Percentiles rank a stretch among this genome's conserved stretches.
phyloP scores from a whole-genome alignment of 2,329 filamentous ascomycete species.

The Epichloe amarillans region DNA sequence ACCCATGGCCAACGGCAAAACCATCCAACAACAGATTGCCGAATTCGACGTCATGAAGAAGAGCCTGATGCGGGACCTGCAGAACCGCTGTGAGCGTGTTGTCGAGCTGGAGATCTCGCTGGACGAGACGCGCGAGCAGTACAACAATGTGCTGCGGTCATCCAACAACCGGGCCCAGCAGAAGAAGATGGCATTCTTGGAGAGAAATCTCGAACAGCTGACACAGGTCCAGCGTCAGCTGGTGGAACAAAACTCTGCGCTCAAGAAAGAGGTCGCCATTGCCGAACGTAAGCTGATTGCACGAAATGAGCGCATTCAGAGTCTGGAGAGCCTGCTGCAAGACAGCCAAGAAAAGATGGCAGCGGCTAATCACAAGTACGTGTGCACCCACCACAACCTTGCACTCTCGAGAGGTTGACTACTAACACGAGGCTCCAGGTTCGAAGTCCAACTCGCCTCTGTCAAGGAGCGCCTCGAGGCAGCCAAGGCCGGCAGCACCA shows the following conservation, averaged over 20 bases:
- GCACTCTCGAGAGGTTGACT: not conserved
- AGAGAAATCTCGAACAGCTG: constrained; percentile 93
- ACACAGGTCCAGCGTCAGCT: constrained; percentile 95
- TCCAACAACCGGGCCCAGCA: constrained; percentile 98
- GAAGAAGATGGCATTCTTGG: constrained; percentile 99
- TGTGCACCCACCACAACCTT: constrained; percentile 11
- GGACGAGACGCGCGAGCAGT: constrained; percentile 95
- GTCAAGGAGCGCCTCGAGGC: constrained; percentile 97
- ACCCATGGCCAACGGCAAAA: constrained; percentile 70
- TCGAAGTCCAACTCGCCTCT: constrained; percentile 90
- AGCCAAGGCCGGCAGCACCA: constrained; percentile 82
- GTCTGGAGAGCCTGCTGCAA: constrained; percentile 79
- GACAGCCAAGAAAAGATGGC: constrained; percentile 98
- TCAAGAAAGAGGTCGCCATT: constrained; percentile 99
- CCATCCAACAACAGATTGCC: constrained; percentile 91
- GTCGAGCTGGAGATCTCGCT: constrained; percentile 96
- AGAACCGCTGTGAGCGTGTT: constrained; percentile 95
- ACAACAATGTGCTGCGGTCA: constrained; percentile 93
- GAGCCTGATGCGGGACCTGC: constrained; percentile 93
- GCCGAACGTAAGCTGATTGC: constrained; percentile 95
- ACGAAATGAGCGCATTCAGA: constrained; percentile 91
- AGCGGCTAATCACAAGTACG: constrained; percentile 90
- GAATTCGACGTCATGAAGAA: constrained; percentile 99
- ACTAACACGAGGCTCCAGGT: constrained; percentile 40
- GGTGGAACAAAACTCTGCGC: constrained; percentile 89